These are phyloP conservation scores for Omphalea diandra DNA, from an alignment of 441 rosid species.

Conservation along the genomic window DNA sequence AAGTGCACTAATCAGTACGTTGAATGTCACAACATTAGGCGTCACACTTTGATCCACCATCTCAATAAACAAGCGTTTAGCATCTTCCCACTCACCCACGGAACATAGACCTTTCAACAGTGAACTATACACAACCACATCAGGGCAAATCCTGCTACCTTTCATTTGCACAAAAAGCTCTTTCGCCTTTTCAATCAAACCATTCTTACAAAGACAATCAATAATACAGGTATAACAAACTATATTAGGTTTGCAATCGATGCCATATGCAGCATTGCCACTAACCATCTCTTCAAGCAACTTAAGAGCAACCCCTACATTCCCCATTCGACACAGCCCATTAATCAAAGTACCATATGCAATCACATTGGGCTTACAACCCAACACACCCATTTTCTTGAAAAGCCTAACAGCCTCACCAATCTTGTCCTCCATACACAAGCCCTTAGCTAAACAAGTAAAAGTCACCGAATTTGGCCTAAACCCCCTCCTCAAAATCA, in stretches of 20 bases:
- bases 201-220: constrained; percentile 24
- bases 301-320: constrained; percentile 21
- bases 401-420: constrained; percentile 53
- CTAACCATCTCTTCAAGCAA: constrained; percentile 23
- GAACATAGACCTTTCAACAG: constrained; percentile 27
- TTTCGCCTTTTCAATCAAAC: constrained; percentile 17
- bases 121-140: constrained; percentile 19
- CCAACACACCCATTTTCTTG: constrained; percentile 23
- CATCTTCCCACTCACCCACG: constrained; percentile 22
- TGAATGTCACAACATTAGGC: constrained; percentile 26
- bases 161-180: constrained; percentile 28
- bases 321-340: constrained; percentile 29
- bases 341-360: constrained; percentile 9
- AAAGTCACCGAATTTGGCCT: constrained; percentile 53
- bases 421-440: constrained; percentile 47
- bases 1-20: constrained; percentile 20
- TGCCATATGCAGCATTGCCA: constrained; percentile 4
- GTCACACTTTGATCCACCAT: constrained; percentile 22
- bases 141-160: constrained; percentile 3
- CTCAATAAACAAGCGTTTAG: constrained; percentile 20
- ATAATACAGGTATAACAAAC: constrained; percentile 14
- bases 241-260: constrained; percentile 15
- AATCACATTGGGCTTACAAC: neutral
- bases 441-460: constrained; percentile 53
- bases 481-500: constrained; percentile 48